Base-by-base conservation (phyloP, 1,284 basidiomycete species). In the Trichosporon coremiiforme region DNA sequence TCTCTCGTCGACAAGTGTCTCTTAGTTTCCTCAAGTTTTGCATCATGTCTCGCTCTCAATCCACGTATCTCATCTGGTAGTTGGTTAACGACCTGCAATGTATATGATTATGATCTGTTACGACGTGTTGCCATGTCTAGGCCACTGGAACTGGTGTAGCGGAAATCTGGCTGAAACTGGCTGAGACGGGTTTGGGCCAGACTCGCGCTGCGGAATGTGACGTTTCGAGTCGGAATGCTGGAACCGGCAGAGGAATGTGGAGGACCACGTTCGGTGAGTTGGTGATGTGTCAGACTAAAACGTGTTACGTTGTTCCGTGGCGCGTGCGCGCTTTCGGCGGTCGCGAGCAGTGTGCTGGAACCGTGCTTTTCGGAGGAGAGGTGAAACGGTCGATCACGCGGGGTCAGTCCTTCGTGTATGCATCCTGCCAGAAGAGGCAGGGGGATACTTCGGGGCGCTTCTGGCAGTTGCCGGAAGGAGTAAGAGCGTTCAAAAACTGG, bases 61-160 rank as follows among this genome's bases (percentile, higher is more conserved):
- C 67, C 64, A 66, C 64, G 68, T 69, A 66, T 47, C 31, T 62
- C 65, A 69, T 62, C 57, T 45, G 41, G 25, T n/a, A 50, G 50
- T 22, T 22, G 38, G 29, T 33, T 50, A 17, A 66, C 64, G 64
- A 66, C 53, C 47, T 57, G 68, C 53, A 33, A 69, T 69, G 68
- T 69, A 69, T 66, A 68, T 68, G 67, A 53, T 64, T 60, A 69
- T 66, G 38, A 69, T 33, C 10, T 31, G 17, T 33, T n/a, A 17
- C 41, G 5, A 45, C 17, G 41, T n/a, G 41, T n/a, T n/a, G 15
- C n/a, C 41, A 45, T 45, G 41, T n/a, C 41, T 45, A n/a, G 17
- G 41, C 5, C 17, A n/a, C 41, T 45, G 41, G 41, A 45, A 45
- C 6, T 1, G 13, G 36, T 38, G 36, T 10, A 38, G 12, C 41